Conservation (phyloP, 306 rosid species). For the Clitoria ternatea region DNA sequence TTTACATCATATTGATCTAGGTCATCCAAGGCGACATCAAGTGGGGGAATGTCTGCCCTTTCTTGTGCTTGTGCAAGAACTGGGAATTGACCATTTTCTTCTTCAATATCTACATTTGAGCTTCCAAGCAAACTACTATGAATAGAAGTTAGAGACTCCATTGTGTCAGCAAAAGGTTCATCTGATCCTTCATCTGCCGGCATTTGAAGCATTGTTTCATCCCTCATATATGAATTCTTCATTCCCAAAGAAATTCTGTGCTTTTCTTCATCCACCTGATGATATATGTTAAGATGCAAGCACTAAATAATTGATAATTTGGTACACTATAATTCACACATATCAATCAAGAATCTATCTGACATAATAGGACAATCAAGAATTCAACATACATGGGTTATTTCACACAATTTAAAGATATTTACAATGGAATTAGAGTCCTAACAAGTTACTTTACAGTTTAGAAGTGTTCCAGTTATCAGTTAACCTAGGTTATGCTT, state of each 20-base stretch:
- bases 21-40: conserved; percentile 84
- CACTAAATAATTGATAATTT: conserved; percentile 12
- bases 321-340: conserved; percentile 8
- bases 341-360: neutral
- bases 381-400: neutral
- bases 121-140: conserved; percentile 29
- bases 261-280: conserved; percentile 73
- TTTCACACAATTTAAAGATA: neutral
- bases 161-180: conserved; percentile 33
- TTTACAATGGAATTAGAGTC: neutral
- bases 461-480: neutral
- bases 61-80: conserved; percentile 58
- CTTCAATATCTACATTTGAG: conserved; percentile 38
- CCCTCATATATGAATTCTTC: conserved; percentile 60
- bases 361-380: neutral
- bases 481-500: neutral
- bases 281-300: conserved; percentile 2
- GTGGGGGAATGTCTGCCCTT: conserved; percentile 77
- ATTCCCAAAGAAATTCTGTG: conserved; percentile 82
- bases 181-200: conserved; percentile 40
- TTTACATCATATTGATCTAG: conserved; percentile 35
- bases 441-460: neutral
- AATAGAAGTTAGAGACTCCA: conserved; percentile 17
- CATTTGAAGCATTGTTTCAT: conserved; percentile 23
- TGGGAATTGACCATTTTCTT: conserved; percentile 33